Base-by-base conservation (phyloP, 2,329 filamentous ascomycete genomes). In the Hypoxylon sp. region DNA sequence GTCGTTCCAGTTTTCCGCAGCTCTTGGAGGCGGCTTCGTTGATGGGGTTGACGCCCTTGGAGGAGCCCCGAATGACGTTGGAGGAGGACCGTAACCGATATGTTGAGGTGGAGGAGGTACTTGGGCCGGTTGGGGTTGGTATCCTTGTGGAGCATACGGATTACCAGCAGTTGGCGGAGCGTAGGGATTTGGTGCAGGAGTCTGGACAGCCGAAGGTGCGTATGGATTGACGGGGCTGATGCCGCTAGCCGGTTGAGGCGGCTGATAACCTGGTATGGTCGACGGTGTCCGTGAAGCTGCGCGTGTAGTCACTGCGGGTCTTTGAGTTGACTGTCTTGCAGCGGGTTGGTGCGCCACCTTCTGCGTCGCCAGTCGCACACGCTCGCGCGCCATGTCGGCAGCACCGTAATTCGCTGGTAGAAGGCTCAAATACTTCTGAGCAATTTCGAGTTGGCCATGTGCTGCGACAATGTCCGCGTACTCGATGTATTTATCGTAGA, bases 401-500 rank as follows among this genome's bases (percentile, higher is more conserved):
- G 92, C 92, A 39, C 93, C 90, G 77, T 97, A 97, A 69, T 90
- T 89, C 41, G 85, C 82, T 14, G 96, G 96, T 47, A 99, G 85
- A 56, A 99, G 88, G 75, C 94, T 88, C 41, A 99, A 87, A 75
- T 99, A 99, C 78, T 92, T 94, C 80, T 97, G 91, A 4, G 96
- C 96, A 72, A 94, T 88, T 30, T 89, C 85, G 57, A 99, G 83
- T 73, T 96, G 92, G 11, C 96, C 96, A 75, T 97, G 93, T 5
- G 93, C 89, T 48, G 96, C 94, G 61, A 96, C 89, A 70, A 99
- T 94, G 76, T 99, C 95, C 12, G 96, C 95, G 78, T 98, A 99
- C 81, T 99, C 96, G 27, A 92, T 90, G 77, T 99, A 99, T 81
- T 97, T 97, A 77, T 94, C 90, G 79, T 99, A 99, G 56, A 99